Evolutionary conservation across 768 basidiomycete species (phyloP), one percentile per base, ranked within the genome.

Genomic region (Amanita jacksonii): DNA sequence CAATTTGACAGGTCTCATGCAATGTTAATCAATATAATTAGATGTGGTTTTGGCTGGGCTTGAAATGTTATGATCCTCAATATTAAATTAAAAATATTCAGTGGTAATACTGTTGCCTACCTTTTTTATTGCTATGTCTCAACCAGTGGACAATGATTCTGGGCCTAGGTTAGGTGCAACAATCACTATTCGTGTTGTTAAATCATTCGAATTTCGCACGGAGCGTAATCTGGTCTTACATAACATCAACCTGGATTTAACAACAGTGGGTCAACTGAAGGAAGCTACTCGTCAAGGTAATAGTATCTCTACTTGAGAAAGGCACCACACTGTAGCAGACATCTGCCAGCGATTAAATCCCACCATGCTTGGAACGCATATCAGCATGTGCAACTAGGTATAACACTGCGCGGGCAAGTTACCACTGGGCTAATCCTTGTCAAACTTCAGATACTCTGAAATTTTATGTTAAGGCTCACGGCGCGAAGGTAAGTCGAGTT

Each of bases 391-490:
- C 57, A 62, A 13, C 65, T 94, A 55, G 86, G 93, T 87, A 64
- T 51, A 45, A 45, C 25, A n/a, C 28, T 24, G 25, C 41, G 39
- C 34, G 12, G 32, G 10, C 20, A 33, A 42, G 10, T 8, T 20
- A 6, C 5, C 13, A 5, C 9, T 33, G 19, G 9, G 8, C 40
- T 20, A 42, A n/a, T 19, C 4, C 34, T 19, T 19, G 9, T 33
- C 40, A 20, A 32, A 41, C 43, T 31, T 12, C 51, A 96, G 93
- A 99, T 61, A 93, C 93, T 8, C 54, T 98, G 46, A 99, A 99
- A 59, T 64, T 97, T 13, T 99, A 99, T 59, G 87, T 89, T 3
- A 81, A 80, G 57, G 96, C 94, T 2, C 94, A 98, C 57, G 92
- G 93, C 8, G 75, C 90, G 43, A 99, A 99, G 76, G 94, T 85